A percentile compares a stretch with the other conserved stretches of the same genome.
These are phyloP conservation scores for Entoloma clypeatum DNA, from an alignment of 1,284 basidiomycete genomes.

Conservation along the genomic window DNA sequence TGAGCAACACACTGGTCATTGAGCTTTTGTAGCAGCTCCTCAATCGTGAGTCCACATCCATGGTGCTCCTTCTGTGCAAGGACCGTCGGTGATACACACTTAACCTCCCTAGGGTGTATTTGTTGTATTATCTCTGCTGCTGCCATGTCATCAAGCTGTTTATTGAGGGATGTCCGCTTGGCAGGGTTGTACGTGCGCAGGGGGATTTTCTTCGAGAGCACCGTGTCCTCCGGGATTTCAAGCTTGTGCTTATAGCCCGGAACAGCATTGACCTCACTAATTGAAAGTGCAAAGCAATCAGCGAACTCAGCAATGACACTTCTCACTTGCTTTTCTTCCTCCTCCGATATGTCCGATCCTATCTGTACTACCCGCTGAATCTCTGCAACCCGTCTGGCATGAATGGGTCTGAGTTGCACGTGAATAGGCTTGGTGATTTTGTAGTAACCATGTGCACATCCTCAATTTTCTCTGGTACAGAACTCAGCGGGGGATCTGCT, in stretches of 20 bases:
- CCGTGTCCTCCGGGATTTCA: constrained; percentile 18
- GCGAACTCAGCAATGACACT: constrained; percentile 19
- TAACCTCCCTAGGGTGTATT: constrained; percentile 24
- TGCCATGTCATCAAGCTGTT: constrained; percentile 28
- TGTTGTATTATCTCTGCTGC: constrained; percentile 26
- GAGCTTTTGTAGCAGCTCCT: constrained; percentile 25
- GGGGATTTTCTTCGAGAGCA: constrained; percentile 19
- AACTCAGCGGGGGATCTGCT: constrained; percentile 1
- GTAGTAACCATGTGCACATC: not conserved
- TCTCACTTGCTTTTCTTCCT: constrained; percentile 12
- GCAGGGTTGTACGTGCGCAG: constrained; percentile 24
- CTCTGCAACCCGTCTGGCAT: not conserved
- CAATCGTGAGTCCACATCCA: constrained; percentile 23
- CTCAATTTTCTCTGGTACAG: not conserved
- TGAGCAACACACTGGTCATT: constrained; percentile 25
- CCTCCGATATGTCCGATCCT: constrained; percentile 15
- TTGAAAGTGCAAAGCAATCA: constrained; percentile 28
- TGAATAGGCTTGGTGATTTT: not conserved
- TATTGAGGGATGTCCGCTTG: constrained; percentile 25
- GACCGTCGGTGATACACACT: constrained; percentile 26
- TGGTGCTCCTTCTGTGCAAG: constrained; percentile 31
- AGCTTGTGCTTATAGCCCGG: constrained; percentile 22
- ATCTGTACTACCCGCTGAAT: constrained; percentile 4
- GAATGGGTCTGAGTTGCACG: constrained; percentile 2
- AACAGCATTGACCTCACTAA: constrained; percentile 24